Evolutionary conservation across 257 asterid species (phyloP).

Genomic region (Schizonepeta tenuifolia): DNA sequence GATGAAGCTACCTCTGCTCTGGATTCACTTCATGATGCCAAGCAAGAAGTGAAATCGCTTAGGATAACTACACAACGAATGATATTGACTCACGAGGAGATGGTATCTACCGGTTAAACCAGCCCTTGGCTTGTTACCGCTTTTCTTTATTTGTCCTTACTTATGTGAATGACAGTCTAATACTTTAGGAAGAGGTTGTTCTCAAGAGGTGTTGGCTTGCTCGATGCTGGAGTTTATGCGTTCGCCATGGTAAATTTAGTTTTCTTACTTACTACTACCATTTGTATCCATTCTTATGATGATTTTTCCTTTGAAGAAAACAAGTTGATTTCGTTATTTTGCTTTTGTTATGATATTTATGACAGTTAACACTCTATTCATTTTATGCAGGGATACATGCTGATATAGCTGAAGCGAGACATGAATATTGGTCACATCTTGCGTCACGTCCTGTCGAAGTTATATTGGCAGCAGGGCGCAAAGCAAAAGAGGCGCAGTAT

Average conservation of each 20-base stretch:
- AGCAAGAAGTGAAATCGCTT: slow-evolving; percentile 62
- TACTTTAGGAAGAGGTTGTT: slow-evolving; percentile 84
- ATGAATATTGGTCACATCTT: slow-evolving; percentile 77
- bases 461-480: slow-evolving; percentile 77
- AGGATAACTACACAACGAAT: slow-evolving; percentile 63
- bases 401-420: slow-evolving; percentile 75
- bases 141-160: slow-evolving; percentile 35
- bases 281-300: neutral
- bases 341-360: neutral
- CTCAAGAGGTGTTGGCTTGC: slow-evolving; percentile 98
- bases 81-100: slow-evolving; percentile 76
- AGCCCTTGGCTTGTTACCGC: slow-evolving; percentile 2
- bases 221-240: slow-evolving; percentile 80
- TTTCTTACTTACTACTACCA: neutral
- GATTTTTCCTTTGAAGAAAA: neutral
- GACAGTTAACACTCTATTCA: neutral
- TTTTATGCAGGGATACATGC: slow-evolving; percentile 68
- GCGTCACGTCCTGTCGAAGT: slow-evolving; percentile 73
- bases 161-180: slow-evolving; percentile 52
- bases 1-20: slow-evolving; percentile 72
- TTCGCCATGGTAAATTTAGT: slow-evolving; percentile 56
- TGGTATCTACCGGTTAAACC: slow-evolving; percentile 56
- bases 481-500: slow-evolving; percentile 58
- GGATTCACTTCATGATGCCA: slow-evolving; percentile 61
- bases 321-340: neutral